Conservation (phyloP, 371 early-diverging fungal species). For the Apophysomyces ossiformis region DNA sequence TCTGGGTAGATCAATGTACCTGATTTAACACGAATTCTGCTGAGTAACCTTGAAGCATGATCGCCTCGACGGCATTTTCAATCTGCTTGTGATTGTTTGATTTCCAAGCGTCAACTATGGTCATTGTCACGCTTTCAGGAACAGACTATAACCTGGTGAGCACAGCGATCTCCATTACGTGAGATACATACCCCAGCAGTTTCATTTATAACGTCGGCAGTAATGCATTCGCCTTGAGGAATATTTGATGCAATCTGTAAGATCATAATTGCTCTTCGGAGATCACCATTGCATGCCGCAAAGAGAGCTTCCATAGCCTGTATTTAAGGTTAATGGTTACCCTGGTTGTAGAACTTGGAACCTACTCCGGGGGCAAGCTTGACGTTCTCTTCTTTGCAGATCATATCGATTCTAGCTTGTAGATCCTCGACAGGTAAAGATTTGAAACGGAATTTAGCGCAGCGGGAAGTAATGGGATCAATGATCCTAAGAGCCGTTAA, state of each 20-base stretch:
- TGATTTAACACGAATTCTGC: slow-evolving; percentile 76
- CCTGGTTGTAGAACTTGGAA: not conserved
- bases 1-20: slow-evolving; percentile 21
- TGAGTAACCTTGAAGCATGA: slow-evolving; percentile 78
- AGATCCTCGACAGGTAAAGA: slow-evolving; percentile 69
- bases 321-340: not conserved
- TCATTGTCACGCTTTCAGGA: slow-evolving; percentile 65
- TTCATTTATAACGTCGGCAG: slow-evolving; percentile 67
- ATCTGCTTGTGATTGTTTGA: slow-evolving; percentile 45
- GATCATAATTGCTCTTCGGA: slow-evolving; percentile 91
- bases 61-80: slow-evolving; percentile 48
- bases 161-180: not conserved
- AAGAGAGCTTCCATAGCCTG: slow-evolving; percentile 80
- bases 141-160: slow-evolving; percentile 41
- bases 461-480: slow-evolving; percentile 94
- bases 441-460: slow-evolving; percentile 96
- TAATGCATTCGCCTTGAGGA: slow-evolving; percentile 54
- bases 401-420: slow-evolving; percentile 61
- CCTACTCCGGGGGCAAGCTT: slow-evolving; percentile 49
- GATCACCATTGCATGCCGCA: slow-evolving; percentile 84
- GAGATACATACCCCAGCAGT: slow-evolving; percentile 75
- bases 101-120: slow-evolving; percentile 58
- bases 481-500: slow-evolving; percentile 72
- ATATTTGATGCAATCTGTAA: slow-evolving; percentile 86
- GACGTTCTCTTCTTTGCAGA: slow-evolving; percentile 74